Percentiles rank a stretch among this genome's conserved stretches.
Evolutionary conservation across 106 monocot species (phyloP).

Genomic region (Agapanthus africanus): DNA sequence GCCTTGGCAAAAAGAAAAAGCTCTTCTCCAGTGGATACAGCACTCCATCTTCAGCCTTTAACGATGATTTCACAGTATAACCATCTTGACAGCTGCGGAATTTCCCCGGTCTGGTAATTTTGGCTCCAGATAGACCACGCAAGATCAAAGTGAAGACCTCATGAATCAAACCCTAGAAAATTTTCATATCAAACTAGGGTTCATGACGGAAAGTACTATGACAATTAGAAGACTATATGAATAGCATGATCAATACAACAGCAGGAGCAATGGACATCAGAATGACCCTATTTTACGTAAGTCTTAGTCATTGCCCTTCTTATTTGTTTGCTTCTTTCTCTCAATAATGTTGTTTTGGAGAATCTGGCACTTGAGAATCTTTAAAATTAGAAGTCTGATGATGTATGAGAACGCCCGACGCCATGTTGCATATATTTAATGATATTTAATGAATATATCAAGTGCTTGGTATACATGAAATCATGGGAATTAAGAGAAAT

Average conservation of each 20-base stretch:
- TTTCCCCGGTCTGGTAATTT: slow-evolving; percentile 84
- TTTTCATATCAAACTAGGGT: neutral
- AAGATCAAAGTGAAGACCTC: slow-evolving; percentile 84
- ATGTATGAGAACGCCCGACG: neutral
- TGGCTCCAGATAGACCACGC: slow-evolving; percentile 87
- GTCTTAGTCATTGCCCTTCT: neutral
- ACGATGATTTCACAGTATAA: slow-evolving; percentile 96
- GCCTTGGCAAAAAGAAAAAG: slow-evolving; percentile 96
- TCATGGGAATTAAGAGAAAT: too few relatives aligned
- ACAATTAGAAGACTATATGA: neutral
- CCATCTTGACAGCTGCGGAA: slow-evolving; percentile 96
- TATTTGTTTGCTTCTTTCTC: neutral
- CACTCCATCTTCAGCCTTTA: slow-evolving; percentile 98
- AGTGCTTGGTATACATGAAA: neutral
- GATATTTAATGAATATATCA: neutral
- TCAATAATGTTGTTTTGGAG: slow-evolving; percentile 1
- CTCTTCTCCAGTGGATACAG: slow-evolving; percentile 96
- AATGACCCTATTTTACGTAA: neutral
- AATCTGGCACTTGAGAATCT: neutral
- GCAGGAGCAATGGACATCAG: too few relatives aligned
- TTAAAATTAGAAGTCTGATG: neutral
- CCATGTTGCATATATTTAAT: neutral
- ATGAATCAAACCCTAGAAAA: slow-evolving; percentile 70
- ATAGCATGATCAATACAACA: slow-evolving; percentile 1
- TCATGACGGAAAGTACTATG: neutral